A percentile compares a stretch with the other conserved stretches of the same genome.
These are phyloP conservation scores for Sanghuangporus baumii DNA, from an alignment of 1,284 basidiomycete genomes.

Conservation along the genomic window DNA sequence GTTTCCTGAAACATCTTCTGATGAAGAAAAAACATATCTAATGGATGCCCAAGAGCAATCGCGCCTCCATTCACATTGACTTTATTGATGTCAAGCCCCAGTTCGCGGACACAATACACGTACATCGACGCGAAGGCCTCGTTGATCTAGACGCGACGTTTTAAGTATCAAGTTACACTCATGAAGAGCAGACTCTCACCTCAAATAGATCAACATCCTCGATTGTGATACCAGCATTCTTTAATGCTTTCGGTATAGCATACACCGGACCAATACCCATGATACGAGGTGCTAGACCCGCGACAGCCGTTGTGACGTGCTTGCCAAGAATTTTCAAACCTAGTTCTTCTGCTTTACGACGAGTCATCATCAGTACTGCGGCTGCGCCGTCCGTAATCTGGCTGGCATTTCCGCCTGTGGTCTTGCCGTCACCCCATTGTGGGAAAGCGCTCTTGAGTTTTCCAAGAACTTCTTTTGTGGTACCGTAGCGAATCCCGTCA, in stretches of 20 bases:
- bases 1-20: not conserved
- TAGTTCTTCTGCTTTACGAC: slow-evolving; percentile 76
- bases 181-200: slow-evolving; percentile 31
- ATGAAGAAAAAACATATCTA: slow-evolving; percentile 55
- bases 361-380: slow-evolving; percentile 81
- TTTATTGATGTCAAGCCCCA: slow-evolving; percentile 65
- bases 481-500: slow-evolving; percentile 78
- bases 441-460: slow-evolving; percentile 82
- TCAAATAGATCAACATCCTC: slow-evolving; percentile 80
- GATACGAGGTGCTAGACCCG: slow-evolving; percentile 70
- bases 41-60: slow-evolving; percentile 83
- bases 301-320: slow-evolving; percentile 69
- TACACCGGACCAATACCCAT: slow-evolving; percentile 81
- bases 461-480: slow-evolving; percentile 62
- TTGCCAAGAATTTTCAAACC: slow-evolving; percentile 74
- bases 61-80: slow-evolving; percentile 91
- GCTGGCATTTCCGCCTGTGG: slow-evolving; percentile 87
- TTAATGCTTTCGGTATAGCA: slow-evolving; percentile 68
- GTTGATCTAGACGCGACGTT: slow-evolving; percentile 57
- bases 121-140: slow-evolving; percentile 91
- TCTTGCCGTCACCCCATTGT: slow-evolving; percentile 74
- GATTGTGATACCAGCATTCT: slow-evolving; percentile 56
- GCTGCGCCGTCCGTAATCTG: slow-evolving; percentile 89
- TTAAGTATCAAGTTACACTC: not conserved
- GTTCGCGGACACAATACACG: slow-evolving; percentile 72